Conservation (phyloP, 306 rosid species). For the Quercus parvula region DNA sequence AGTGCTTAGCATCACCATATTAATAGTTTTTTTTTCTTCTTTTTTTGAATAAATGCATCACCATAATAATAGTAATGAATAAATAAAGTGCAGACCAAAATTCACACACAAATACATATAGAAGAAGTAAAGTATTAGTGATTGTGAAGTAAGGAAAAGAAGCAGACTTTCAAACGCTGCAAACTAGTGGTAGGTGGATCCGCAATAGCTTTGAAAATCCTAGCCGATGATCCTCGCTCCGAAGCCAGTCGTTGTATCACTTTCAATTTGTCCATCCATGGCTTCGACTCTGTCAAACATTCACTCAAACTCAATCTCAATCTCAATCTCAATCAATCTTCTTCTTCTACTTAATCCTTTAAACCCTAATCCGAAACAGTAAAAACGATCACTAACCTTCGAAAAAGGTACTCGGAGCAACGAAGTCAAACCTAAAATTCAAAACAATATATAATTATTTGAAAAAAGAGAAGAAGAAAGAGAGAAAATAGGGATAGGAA, state of each 20-base stretch:
- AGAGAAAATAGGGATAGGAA: not conserved
- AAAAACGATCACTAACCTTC: slow-evolving; percentile 40
- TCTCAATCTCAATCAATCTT: not conserved
- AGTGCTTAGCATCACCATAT: not conserved
- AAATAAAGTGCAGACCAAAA: too few species aligned
- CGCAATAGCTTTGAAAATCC: slow-evolving; percentile 91
- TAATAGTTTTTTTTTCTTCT: too few species aligned
- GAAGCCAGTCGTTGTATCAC: slow-evolving; percentile 59
- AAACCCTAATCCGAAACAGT: not conserved
- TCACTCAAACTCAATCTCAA: not conserved
- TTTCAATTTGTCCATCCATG: slow-evolving; percentile 81
- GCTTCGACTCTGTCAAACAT: slow-evolving; percentile 54
- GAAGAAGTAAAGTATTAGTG: not conserved
- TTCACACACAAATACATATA: too few species aligned
- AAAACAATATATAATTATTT: not conserved
- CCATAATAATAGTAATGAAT: too few species aligned
- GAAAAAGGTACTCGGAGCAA: slow-evolving; percentile 85
- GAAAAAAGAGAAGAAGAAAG: not conserved
- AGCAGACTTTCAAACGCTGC: slow-evolving; percentile 87
- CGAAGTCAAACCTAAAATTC: slow-evolving; percentile 75
- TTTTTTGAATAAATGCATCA: too few species aligned
- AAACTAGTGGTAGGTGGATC: slow-evolving; percentile 98
- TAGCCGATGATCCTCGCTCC: slow-evolving; percentile 52
- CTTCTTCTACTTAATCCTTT: not conserved
- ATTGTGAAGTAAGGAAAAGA: not conserved